Percentiles rank a stretch among this genome's conserved stretches.
Evolutionary conservation across 129 eudicot genomes (phyloP).

Genomic region (Pulicaria dysenterica): DNA sequence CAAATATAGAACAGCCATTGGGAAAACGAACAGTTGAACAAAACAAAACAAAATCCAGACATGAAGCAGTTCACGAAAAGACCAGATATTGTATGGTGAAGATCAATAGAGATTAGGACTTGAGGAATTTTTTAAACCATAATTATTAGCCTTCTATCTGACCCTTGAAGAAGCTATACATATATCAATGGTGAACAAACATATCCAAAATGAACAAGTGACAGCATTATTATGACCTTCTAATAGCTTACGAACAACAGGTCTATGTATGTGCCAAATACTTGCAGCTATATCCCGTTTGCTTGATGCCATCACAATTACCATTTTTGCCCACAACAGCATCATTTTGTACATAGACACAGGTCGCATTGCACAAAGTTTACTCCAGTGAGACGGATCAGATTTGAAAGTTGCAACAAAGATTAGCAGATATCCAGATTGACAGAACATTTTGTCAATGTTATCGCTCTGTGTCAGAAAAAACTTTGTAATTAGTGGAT

Average conservation of each 20-base stretch:
- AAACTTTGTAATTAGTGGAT: background rate
- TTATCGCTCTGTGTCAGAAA: background rate
- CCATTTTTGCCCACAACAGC: background rate
- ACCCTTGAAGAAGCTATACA: background rate
- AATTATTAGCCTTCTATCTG: no score
- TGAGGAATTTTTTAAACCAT: background rate
- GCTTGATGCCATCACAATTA: conserved; percentile 18
- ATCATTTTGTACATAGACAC: background rate
- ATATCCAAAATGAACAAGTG: conserved; percentile 2
- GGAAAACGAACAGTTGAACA: background rate
- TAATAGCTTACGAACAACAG: conserved; percentile 14
- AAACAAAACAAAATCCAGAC: background rate
- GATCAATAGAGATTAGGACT: background rate
- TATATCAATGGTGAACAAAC: background rate
- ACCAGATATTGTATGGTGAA: background rate
- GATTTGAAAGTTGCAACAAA: background rate
- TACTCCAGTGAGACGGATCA: background rate
- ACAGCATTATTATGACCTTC: background rate
- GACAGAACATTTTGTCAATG: background rate
- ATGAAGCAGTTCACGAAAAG: background rate
- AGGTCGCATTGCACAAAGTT: background rate
- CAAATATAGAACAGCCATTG: no score
- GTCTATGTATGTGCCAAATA: conserved; percentile 10
- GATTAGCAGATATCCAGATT: conserved; percentile 11
- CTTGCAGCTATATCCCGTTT: background rate